These are phyloP conservation scores for Nitzschia palea DNA, from an alignment of 108 stramenopile species.

Conservation along the genomic window DNA sequence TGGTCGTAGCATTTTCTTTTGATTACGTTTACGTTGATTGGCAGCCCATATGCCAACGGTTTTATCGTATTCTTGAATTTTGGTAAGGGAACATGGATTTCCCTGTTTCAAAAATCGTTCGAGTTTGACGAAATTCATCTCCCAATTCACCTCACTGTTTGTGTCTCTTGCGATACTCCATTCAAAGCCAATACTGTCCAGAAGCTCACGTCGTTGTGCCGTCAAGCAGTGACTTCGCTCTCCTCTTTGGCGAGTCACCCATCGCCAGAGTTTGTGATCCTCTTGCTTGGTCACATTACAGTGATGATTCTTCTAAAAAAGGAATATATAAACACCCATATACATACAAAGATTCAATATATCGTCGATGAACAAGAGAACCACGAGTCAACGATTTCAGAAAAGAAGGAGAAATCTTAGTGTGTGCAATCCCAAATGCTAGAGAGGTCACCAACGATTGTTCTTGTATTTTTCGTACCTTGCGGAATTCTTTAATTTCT, in stretches of 20 bases:
- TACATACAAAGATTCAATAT: not conserved
- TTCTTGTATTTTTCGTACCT: no score
- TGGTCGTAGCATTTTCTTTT: not conserved
- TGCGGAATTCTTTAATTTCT: not conserved
- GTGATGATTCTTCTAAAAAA: not conserved
- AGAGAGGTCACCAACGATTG: not conserved
- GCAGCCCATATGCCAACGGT: not conserved
- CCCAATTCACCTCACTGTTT: not conserved
- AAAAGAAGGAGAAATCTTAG: not conserved
- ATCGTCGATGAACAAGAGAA: not conserved
- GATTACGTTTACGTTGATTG: not conserved
- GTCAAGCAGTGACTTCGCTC: not conserved
- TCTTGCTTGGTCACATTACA: not conserved
- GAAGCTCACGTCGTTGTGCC: not conserved
- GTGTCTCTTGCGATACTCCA: not conserved
- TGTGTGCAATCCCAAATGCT: not conserved
- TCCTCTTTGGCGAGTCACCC: constrained; percentile 1
- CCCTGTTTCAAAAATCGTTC: not conserved
- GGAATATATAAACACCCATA: not conserved
- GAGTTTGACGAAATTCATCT: not conserved
- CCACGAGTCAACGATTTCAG: not conserved
- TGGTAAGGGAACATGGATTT: not conserved
- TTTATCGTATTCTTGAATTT: not conserved
- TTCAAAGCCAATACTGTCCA: not conserved
- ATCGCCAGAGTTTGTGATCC: not conserved